phyloP scores from a whole-genome alignment of 306 rosid species.

The Myrica gale region DNA sequence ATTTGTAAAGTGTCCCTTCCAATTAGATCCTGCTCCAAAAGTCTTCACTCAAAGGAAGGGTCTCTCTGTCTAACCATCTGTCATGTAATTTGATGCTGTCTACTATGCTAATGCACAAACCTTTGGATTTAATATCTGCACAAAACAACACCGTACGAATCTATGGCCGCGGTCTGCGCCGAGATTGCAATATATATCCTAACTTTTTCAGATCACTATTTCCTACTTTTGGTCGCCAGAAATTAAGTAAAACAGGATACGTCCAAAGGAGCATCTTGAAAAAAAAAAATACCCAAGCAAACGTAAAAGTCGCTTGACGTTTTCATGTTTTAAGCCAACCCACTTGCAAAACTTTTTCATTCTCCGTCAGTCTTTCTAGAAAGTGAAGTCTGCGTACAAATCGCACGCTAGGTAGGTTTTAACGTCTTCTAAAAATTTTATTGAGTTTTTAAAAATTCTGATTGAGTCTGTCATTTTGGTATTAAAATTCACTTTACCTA shows the following conservation, averaged over 20 bases:
- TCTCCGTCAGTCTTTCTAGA: slow-evolving; percentile 4
- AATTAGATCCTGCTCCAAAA: not conserved
- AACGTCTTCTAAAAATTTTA: too few relatives aligned
- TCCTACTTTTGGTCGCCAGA: too few relatives aligned
- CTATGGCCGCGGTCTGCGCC: too few relatives aligned
- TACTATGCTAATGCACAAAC: not conserved
- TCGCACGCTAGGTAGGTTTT: too few relatives aligned
- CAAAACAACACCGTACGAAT: not conserved
- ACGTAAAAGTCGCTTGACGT: not conserved
- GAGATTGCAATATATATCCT: not conserved
- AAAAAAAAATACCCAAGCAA: not conserved
- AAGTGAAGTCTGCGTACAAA: too few relatives aligned
- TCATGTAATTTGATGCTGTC: not conserved
- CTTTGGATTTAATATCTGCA: not conserved
- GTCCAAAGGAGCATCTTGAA: not conserved
- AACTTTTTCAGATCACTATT: not conserved
- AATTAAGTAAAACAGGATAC: too few relatives aligned
- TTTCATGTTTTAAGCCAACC: slow-evolving; percentile 8
- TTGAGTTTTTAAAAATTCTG: too few relatives aligned
- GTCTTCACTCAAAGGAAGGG: not conserved
- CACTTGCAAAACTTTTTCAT: slow-evolving; percentile 8
- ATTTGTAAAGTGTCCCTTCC: not conserved
- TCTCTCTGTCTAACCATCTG: not conserved
- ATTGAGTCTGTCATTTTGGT: too few relatives aligned
- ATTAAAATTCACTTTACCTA: too few relatives aligned